Percentiles rank a stretch among this genome's conserved stretches.
phyloP scores from a whole-genome alignment of 176 grass and related monocot species.

The Avena eriantha region DNA sequence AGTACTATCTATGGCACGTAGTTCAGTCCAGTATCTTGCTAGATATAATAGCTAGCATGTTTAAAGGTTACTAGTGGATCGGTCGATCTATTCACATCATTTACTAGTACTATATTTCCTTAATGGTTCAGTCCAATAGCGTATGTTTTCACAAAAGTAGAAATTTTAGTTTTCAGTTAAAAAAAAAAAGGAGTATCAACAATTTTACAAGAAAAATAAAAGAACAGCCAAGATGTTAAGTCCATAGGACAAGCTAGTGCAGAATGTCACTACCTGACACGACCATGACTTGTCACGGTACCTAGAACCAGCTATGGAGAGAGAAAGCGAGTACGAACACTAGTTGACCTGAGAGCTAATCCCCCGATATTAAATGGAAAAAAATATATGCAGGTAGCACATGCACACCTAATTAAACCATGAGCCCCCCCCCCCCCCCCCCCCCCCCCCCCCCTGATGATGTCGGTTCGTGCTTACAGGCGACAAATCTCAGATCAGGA shows the following conservation, averaged over 20 bases:
- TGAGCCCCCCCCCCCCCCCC: too few relatives aligned
- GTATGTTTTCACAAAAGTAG: too few relatives aligned
- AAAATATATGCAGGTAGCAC: neutral
- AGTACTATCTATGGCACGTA: too few relatives aligned
- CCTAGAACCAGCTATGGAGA: neutral
- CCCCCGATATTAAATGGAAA: neutral
- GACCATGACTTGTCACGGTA: neutral
- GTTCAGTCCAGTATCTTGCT: too few relatives aligned
- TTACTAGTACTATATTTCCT: neutral
- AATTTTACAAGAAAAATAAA: too few relatives aligned
- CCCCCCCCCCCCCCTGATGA: too few relatives aligned
- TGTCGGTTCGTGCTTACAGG: constrained; percentile 40
- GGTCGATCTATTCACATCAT: neutral
- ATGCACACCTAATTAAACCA: neutral
- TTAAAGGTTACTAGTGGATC: neutral
- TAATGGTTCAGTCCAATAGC: too few relatives aligned
- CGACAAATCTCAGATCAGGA: constrained; percentile 92
- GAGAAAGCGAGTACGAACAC: neutral
- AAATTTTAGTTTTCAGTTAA: too few relatives aligned
- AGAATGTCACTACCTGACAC: neutral
- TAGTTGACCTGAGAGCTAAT: constrained; percentile 13
- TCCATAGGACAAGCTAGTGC: neutral
- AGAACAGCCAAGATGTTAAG: too few relatives aligned
- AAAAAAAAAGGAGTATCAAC: too few relatives aligned
- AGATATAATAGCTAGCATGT: neutral